phyloP scores from a whole-genome alignment of 495 filamentous ascomycete genomes.

The Tuber brumale region DNA sequence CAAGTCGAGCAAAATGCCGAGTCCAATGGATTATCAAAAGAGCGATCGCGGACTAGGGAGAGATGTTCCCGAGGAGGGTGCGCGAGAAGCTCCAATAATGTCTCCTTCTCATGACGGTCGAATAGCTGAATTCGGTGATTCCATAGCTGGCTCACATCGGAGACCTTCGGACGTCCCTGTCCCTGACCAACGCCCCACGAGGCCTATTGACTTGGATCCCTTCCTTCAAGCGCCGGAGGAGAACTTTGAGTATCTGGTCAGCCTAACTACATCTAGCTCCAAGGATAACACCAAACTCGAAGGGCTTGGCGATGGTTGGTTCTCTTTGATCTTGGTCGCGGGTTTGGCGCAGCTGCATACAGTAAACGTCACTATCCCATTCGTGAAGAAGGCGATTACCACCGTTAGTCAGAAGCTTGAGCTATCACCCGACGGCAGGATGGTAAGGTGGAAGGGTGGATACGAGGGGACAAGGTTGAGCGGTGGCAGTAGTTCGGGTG shows the following conservation, averaged over 20 bases:
- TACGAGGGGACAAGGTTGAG: conserved; percentile 54
- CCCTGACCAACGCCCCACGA: conserved; percentile 57
- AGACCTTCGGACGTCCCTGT: conserved; percentile 5
- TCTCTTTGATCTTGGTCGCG: conserved; percentile 72
- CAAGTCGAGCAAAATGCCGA: conserved; percentile 28
- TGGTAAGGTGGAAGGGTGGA: conserved; percentile 68
- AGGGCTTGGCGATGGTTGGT: conserved; percentile 59
- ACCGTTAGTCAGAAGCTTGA: conserved; percentile 64
- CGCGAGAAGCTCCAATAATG: conserved; percentile 37
- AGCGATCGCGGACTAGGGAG: conserved; percentile 44
- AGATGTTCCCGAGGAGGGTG: conserved; percentile 28
- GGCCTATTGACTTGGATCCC: conserved; percentile 65
- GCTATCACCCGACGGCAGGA: conserved; percentile 63
- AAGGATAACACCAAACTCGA: conserved; percentile 46
- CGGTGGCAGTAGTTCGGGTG: conserved; percentile 48
- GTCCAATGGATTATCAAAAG: conserved; percentile 47
- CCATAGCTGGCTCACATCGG: conserved; percentile 20
- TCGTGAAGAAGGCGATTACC: conserved; percentile 60
- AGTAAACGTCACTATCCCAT: conserved; percentile 65
- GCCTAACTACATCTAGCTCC: conserved; percentile 49
- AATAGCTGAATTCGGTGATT: conserved; percentile 34
- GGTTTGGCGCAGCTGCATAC: conserved; percentile 77
- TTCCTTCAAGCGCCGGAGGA: conserved; percentile 61
- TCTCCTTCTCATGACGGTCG: conserved; percentile 34
- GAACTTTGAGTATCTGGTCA: conserved; percentile 68